These are phyloP conservation scores for Thielaviopsis euricoi DNA, from an alignment of 2,329 filamentous ascomycete genomes.

Conservation along the genomic window DNA sequence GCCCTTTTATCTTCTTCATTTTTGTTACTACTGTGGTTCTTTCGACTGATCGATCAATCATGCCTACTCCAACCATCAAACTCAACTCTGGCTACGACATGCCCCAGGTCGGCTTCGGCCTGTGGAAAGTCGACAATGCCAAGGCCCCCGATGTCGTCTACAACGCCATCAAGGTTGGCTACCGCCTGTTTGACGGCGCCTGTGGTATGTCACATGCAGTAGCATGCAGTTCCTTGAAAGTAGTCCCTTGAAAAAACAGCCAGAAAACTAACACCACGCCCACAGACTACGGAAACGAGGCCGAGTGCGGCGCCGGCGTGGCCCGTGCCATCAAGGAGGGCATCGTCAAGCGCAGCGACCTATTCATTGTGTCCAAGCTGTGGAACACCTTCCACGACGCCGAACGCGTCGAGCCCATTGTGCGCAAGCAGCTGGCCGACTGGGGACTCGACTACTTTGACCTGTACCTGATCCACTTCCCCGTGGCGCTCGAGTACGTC, in stretches of 20 bases:
- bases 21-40: too few relatives aligned
- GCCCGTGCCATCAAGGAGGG: slow-evolving; percentile 64
- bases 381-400: slow-evolving; percentile 85
- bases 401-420: slow-evolving; percentile 60
- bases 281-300: slow-evolving; percentile 64
- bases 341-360: slow-evolving; percentile 51
- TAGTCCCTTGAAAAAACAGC: neutral
- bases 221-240: too few relatives aligned
- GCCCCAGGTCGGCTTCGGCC: slow-evolving; percentile 60
- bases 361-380: slow-evolving; percentile 86
- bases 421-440: slow-evolving; percentile 60
- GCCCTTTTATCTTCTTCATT: slow-evolving; percentile 1
- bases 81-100: slow-evolving; percentile 51
- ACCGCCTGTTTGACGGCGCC: slow-evolving; percentile 44
- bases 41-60: too few relatives aligned
- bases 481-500: slow-evolving; percentile 70
- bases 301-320: slow-evolving; percentile 60
- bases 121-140: slow-evolving; percentile 70
- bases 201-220: slow-evolving; percentile 17
- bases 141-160: slow-evolving; percentile 63
- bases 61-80: slow-evolving; percentile 28
- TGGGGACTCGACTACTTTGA: slow-evolving; percentile 84
- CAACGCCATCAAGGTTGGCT: slow-evolving; percentile 48
- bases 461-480: slow-evolving; percentile 81
- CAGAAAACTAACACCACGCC: neutral